phyloP scores from a whole-genome alignment of 306 rosid species.

The Nissolia schottii region DNA sequence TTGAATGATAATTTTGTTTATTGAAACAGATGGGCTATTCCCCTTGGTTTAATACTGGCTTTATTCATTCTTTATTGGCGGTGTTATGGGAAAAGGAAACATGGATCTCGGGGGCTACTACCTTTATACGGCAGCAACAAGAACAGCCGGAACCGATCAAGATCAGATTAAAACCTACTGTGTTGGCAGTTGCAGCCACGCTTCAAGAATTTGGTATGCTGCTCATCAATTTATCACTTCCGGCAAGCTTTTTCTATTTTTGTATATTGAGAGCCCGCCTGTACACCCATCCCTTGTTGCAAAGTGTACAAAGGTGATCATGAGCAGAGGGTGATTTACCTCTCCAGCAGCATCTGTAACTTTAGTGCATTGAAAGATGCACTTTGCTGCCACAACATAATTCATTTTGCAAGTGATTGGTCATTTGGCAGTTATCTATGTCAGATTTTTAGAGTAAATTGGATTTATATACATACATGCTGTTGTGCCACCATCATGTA shows the following conservation, averaged over 20 bases:
- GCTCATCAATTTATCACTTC: constrained; percentile 13
- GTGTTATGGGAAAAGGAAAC: constrained; percentile 73
- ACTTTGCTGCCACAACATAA: constrained; percentile 8
- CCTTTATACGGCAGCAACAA: constrained; percentile 66
- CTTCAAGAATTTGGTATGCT: background rate
- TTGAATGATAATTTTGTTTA: background rate
- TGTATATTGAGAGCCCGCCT: constrained; percentile 20
- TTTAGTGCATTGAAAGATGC: background rate
- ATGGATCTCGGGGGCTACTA: constrained; percentile 63
- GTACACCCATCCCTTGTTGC: constrained; percentile 10
- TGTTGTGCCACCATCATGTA: constrained; percentile 8
- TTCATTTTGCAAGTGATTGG: constrained; percentile 10
- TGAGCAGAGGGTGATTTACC: constrained; percentile 6
- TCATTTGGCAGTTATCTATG: constrained; percentile 12
- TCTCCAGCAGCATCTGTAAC: constrained; percentile 8
- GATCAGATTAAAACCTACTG: constrained; percentile 54
- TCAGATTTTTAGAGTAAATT: constrained; percentile 15
- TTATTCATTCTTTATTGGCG: constrained; percentile 74
- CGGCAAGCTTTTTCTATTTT: constrained; percentile 34
- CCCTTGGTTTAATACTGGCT: constrained; percentile 45
- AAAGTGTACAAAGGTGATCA: constrained; percentile 12
- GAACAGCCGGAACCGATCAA: constrained; percentile 53
- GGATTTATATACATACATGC: constrained; percentile 1
- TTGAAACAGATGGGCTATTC: constrained; percentile 95
- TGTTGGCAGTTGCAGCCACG: constrained; percentile 5